Conservation (phyloP, 768 basidiomycete genomes). For the Rhodotorula paludigena region DNA sequence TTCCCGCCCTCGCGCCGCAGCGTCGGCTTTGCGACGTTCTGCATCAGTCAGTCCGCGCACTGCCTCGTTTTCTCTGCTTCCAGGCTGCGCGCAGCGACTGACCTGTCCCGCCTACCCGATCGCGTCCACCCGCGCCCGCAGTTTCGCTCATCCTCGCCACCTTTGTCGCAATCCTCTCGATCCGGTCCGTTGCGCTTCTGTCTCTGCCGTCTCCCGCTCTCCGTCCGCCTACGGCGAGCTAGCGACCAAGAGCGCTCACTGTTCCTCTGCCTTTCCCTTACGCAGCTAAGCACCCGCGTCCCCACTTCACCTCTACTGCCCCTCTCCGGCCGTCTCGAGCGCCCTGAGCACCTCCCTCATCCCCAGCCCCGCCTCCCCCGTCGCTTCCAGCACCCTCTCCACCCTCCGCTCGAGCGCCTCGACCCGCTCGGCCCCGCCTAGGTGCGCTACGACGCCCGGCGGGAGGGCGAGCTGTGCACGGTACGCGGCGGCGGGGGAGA, state of each 20-base stretch:
- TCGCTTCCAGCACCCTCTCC: background rate
- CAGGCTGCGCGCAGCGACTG: background rate
- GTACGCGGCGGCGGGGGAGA: no score
- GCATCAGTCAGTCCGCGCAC: constrained; percentile 13
- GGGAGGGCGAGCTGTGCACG: no score
- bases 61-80: no score
- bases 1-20: constrained; percentile 30
- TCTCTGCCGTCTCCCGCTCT: background rate
- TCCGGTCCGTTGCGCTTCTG: background rate
- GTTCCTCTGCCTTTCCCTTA: background rate
- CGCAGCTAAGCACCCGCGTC: background rate
- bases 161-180: background rate
- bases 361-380: background rate
- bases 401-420: background rate
- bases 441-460: no score
- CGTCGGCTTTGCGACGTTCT: constrained; percentile 12
- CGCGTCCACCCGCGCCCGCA: background rate
- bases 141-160: background rate
- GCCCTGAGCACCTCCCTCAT: background rate
- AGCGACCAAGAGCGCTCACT: no score
- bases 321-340: background rate
- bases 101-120: no score
- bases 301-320: background rate
- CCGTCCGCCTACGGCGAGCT: no score
- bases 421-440: no score